These are phyloP conservation scores for Haematococcus lacustris DNA, from an alignment of 139 green algal genomes.

Conservation along the genomic window DNA sequence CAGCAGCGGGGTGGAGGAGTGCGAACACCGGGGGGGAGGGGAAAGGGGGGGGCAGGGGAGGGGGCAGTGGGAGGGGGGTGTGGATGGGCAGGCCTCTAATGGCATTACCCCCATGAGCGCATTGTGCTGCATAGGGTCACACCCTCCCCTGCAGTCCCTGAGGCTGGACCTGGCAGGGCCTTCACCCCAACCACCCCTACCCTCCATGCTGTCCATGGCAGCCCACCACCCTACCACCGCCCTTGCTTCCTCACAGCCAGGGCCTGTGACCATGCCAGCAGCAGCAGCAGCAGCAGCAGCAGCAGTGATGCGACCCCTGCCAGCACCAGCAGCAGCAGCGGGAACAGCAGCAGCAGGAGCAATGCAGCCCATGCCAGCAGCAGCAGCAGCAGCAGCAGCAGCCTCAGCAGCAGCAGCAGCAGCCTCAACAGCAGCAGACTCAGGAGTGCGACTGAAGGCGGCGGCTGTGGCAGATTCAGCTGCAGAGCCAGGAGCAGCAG, in stretches of 20 bases:
- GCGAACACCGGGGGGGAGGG: too few relatives aligned
- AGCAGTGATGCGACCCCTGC: conserved; percentile 6
- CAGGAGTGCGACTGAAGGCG: background rate
- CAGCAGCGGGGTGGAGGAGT: too few relatives aligned
- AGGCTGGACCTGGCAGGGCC: background rate
- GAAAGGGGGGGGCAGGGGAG: too few relatives aligned
- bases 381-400: background rate
- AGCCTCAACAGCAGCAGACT: background rate
- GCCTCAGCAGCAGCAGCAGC: background rate
- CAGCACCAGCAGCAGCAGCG: background rate
- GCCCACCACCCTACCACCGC: too few relatives aligned
- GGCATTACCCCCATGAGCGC: too few relatives aligned
- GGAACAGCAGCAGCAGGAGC: too few relatives aligned
- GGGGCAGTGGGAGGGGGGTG: too few relatives aligned
- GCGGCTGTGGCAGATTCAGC: background rate
- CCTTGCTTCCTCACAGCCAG: conserved; percentile 7
- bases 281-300: background rate
- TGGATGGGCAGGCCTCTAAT: too few relatives aligned
- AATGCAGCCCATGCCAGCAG: too few relatives aligned
- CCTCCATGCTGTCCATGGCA: too few relatives aligned
- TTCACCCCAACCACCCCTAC: background rate
- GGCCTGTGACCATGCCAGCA: conserved; percentile 9
- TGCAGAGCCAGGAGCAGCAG: background rate
- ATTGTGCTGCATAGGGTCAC: background rate
- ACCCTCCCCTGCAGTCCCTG: too few relatives aligned